These are phyloP conservation scores for Exsudoporus frostii DNA, from an alignment of 768 basidiomycete species.

Conservation along the genomic window DNA sequence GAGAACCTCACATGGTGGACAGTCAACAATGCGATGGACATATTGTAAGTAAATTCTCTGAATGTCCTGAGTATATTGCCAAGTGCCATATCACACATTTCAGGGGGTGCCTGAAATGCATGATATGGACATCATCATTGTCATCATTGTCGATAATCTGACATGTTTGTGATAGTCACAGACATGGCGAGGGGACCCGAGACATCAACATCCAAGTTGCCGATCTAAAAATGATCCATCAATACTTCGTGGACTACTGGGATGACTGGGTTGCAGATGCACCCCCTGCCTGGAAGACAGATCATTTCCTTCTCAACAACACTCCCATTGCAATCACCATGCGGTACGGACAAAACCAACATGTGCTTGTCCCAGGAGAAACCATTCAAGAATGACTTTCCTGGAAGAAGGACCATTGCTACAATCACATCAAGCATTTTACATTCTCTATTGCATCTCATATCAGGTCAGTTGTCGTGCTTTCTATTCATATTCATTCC, in stretches of 20 bases:
- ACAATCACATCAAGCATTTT: background rate
- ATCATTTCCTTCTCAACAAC: background rate
- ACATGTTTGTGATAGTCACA: too few relatives aligned
- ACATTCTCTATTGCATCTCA: background rate
- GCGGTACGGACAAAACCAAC: slow-evolving; percentile 8
- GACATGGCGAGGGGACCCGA: too few relatives aligned
- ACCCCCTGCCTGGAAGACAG: background rate
- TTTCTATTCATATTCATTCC: too few relatives aligned
- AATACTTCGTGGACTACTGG: background rate
- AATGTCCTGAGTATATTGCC: too few relatives aligned
- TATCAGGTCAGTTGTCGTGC: too few relatives aligned
- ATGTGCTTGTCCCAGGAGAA: background rate
- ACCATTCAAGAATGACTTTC: too few relatives aligned
- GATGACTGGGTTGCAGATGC: background rate
- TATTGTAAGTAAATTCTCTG: background rate
- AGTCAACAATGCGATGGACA: background rate
- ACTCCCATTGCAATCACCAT: slow-evolving; percentile 1
- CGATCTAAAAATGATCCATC: background rate
- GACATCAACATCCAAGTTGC: background rate
- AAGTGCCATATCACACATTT: too few relatives aligned
- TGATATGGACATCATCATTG: too few relatives aligned
- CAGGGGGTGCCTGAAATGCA: too few relatives aligned
- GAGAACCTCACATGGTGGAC: background rate
- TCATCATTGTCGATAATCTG: too few relatives aligned
- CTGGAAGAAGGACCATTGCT: background rate